phyloP scores from a whole-genome alignment of 306 rosid genomes.

The Astragalus glycyphyllos region DNA sequence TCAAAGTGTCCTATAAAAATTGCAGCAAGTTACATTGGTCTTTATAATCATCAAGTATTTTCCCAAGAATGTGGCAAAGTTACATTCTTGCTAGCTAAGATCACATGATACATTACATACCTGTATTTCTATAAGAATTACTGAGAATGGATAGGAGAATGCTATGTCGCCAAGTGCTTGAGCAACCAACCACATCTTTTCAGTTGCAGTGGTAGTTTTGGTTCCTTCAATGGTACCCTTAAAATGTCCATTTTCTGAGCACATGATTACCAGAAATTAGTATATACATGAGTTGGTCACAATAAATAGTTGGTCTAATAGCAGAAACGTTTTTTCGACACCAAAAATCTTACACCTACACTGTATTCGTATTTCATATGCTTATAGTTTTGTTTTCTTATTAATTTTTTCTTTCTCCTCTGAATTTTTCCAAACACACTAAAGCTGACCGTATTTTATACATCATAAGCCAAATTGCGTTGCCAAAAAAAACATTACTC shows the following conservation, averaged over 20 bases:
- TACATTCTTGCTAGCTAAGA: constrained; percentile 5
- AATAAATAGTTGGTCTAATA: constrained; percentile 19
- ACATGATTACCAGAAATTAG: constrained; percentile 33
- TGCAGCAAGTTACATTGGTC: constrained; percentile 28
- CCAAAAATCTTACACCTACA: no score
- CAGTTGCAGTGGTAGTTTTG: constrained; percentile 48
- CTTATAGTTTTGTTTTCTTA: no score
- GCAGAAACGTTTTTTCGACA: no score
- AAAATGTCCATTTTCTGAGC: constrained; percentile 67
- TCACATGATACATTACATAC: constrained; percentile 42
- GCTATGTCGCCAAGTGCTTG: constrained; percentile 93
- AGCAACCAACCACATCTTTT: constrained; percentile 68
- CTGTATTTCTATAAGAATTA: constrained; percentile 89
- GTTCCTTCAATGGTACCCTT: constrained; percentile 65
- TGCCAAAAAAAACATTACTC: no score
- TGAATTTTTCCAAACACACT: no score
- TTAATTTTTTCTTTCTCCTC: no score
- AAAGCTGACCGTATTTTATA: no score
- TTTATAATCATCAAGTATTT: not conserved
- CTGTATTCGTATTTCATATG: no score
- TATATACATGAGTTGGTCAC: not conserved
- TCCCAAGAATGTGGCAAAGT: constrained; percentile 2
- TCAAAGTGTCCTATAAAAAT: constrained; percentile 81
- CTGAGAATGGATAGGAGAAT: constrained; percentile 84
- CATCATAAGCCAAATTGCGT: no score